Evolutionary conservation across 768 basidiomycete species (phyloP).

Genomic region (Lactifluus hygrophoroides): DNA sequence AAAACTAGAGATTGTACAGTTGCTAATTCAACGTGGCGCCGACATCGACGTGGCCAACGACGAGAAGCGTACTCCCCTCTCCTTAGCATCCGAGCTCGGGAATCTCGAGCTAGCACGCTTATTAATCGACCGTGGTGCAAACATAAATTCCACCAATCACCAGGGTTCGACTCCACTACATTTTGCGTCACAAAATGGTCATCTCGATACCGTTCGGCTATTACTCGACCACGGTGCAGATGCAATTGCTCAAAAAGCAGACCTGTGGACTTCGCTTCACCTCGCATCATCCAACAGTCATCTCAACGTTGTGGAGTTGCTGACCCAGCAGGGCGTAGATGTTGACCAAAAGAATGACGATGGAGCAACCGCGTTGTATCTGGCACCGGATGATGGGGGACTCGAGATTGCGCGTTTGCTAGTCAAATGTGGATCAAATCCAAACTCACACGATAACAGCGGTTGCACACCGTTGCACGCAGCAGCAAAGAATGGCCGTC

Average conservation of each 20-base stretch:
- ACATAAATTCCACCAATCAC: background rate
- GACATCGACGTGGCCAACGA: no score
- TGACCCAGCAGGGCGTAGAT: no score
- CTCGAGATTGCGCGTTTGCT: no score
- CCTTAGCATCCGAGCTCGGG: no score
- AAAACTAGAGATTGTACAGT: no score
- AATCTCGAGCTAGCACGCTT: background rate
- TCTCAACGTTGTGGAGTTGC: no score
- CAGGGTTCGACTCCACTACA: background rate
- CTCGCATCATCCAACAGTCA: no score
- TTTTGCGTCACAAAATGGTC: background rate
- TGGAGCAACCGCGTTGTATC: background rate
- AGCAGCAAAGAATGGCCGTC: background rate
- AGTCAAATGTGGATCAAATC: no score
- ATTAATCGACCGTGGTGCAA: background rate
- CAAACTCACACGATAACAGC: no score
- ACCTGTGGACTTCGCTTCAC: background rate
- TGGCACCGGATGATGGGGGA: background rate
- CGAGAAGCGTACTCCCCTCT: no score
- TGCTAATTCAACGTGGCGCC: background rate
- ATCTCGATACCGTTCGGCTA: background rate
- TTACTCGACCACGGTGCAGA: background rate
- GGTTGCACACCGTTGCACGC: no score
- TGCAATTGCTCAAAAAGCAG: no score
- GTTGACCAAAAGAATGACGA: background rate